phyloP scores from a whole-genome alignment of 2,329 filamentous ascomycete genomes.

The Hypoxylon sp. region DNA sequence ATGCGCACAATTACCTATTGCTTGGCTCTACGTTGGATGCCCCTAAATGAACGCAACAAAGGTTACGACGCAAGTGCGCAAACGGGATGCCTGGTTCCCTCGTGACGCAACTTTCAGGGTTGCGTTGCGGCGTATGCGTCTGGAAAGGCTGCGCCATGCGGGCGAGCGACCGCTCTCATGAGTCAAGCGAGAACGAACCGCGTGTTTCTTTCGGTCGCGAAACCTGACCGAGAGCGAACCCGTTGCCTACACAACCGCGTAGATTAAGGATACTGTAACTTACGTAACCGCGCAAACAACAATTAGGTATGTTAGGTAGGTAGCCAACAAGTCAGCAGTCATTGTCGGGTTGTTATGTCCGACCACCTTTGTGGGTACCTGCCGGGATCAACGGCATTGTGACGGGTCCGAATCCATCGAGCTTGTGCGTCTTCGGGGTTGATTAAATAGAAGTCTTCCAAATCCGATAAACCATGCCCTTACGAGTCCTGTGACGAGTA shows the following conservation, averaged over 20 bases:
- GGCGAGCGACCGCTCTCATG: constrained; percentile 20
- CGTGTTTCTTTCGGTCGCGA: constrained; percentile 36
- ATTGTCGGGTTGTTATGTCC: neutral
- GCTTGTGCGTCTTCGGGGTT: constrained; percentile 19
- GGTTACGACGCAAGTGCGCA: constrained; percentile 39
- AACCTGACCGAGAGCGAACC: constrained; percentile 25
- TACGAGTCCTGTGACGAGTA: constrained; percentile 23
- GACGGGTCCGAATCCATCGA: constrained; percentile 25
- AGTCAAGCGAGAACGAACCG: constrained; percentile 32
- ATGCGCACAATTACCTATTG: constrained; percentile 9
- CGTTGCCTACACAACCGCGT: neutral
- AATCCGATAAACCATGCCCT: constrained; percentile 21
- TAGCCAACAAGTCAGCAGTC: too few relatives aligned
- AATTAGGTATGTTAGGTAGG: too few relatives aligned
- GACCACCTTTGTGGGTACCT: constrained; percentile 5
- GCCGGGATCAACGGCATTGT: constrained; percentile 27
- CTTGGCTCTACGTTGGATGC: constrained; percentile 6
- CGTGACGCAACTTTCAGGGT: constrained; percentile 34
- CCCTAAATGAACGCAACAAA: constrained; percentile 14
- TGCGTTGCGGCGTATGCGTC: constrained; percentile 33
- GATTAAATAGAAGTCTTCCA: constrained; percentile 7
- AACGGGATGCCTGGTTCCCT: constrained; percentile 34
- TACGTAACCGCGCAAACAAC: constrained; percentile 2
- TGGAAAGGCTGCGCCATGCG: constrained; percentile 36
- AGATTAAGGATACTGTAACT: constrained; percentile 4